Evolutionary conservation across 345 rosid species (phyloP), one percentile per base, ranked within the genome.

Genomic region (Arabis hirsuta): DNA sequence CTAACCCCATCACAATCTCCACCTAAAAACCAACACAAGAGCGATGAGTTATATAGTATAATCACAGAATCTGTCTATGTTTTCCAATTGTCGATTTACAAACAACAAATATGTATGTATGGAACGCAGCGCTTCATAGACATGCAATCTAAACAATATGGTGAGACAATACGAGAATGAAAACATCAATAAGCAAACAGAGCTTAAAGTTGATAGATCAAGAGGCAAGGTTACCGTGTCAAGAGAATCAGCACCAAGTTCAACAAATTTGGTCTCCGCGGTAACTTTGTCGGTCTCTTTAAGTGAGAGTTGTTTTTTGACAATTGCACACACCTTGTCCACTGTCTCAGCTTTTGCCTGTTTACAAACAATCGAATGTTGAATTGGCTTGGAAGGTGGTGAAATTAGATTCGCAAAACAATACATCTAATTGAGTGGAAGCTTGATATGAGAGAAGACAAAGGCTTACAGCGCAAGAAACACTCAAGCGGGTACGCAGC

Each of bases 1-100:
- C 93, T 1, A 89, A 83, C 31, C 86, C 87, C 91, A 87, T 91
- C 63, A 86, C 91, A 51, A 87, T 84, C 90, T 89, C 93, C 12
- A 86, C 97, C 92, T 88, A 71, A 46, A 45, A 56, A 9, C 7
- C 11, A 14, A 36, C 52, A 26, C 16, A 62, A 13, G 41, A 14
- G 14, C 20, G 46, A 62, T 41, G 36, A 22, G 42, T 12, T 1
- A 53, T n/a, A 6, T 36, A 36, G 9, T 36, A 36, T 36, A 36
- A 36, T 7, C 39, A 7, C 36, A 32, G 36, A 32, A 32, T 32
- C 36, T 32, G 36, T 32, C 36, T 6, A 32, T 5, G 6, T 32
- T 32, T 32, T 8, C 36, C 1, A 27, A 27, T 27, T 27, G 29
- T 27, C 3, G 29, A 27, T 27, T 27, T 1, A 32, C 36, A 32